phyloP scores from a whole-genome alignment of 1,284 basidiomycete genomes.

The Leccinum ponderosum region DNA sequence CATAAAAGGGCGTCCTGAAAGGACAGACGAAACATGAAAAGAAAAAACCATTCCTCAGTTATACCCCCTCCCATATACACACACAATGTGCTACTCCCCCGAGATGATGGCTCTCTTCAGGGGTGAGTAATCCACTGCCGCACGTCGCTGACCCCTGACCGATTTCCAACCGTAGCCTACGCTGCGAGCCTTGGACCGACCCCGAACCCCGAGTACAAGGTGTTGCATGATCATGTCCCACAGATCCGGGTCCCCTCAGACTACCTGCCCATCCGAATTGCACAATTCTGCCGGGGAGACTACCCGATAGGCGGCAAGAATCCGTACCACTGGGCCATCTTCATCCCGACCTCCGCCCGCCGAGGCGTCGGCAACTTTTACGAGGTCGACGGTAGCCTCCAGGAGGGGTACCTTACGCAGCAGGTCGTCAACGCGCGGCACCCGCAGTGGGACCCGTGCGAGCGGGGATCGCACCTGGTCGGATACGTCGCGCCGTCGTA shows the following conservation, averaged over 20 bases:
- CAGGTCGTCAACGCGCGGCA: conserved; percentile 11
- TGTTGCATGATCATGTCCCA: conserved; percentile 4
- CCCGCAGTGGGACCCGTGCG: conserved; percentile 13
- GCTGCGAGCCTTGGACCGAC: conserved; percentile 4
- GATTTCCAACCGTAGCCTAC: conserved; percentile 8
- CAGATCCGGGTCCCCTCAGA: conserved; percentile 10
- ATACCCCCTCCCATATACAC: no score
- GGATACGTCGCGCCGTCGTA: conserved; percentile 8
- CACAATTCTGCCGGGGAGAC: conserved; percentile 15
- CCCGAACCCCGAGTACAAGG: conserved; percentile 3
- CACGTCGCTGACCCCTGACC: no score
- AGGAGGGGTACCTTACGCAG: conserved; percentile 14
- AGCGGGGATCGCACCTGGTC: conserved; percentile 7
- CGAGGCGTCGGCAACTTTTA: conserved; percentile 25
- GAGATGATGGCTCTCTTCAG: no score
- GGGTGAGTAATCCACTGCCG: no score
- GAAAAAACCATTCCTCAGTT: conserved; percentile 13
- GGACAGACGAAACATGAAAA: no score
- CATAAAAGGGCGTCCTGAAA: no score
- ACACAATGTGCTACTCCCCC: no score
- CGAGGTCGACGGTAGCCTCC: conserved; percentile 16
- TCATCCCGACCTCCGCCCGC: conserved; percentile 20
- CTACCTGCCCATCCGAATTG: conserved; percentile 17
- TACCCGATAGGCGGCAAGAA: conserved; percentile 1
- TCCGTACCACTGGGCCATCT: conserved; percentile 26